phyloP scores from a whole-genome alignment of 1,139 yeast species.

The Yamadazyma triangularis region DNA sequence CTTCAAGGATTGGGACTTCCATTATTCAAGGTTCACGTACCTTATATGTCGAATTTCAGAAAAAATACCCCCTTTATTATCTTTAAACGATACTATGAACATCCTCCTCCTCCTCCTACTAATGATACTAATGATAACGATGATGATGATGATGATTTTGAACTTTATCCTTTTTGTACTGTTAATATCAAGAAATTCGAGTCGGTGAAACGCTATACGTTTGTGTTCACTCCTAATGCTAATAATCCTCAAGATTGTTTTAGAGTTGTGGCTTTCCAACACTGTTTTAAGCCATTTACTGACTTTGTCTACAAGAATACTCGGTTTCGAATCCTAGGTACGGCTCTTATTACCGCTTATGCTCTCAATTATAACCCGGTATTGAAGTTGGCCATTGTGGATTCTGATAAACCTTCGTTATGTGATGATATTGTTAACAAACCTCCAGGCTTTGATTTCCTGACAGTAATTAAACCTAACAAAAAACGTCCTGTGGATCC shows the following conservation, averaged over 20 bases:
- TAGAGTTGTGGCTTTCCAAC: constrained; percentile 30
- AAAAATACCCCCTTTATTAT: constrained; percentile 33
- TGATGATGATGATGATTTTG: constrained; percentile 18
- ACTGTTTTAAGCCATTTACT: constrained; percentile 35
- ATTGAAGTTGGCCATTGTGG: constrained; percentile 32
- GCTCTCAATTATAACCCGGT: constrained; percentile 29
- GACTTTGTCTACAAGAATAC: constrained; percentile 37
- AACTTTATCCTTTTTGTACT: constrained; percentile 31
- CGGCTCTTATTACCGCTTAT: constrained; percentile 28
- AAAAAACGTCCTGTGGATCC: constrained; percentile 3
- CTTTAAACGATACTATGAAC: constrained; percentile 29
- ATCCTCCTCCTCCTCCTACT: constrained; percentile 23
- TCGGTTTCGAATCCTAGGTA: constrained; percentile 37
- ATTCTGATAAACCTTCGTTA: constrained; percentile 30
- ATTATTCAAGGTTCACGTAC: constrained; percentile 30
- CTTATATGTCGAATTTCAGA: constrained; percentile 35
- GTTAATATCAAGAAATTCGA: constrained; percentile 28
- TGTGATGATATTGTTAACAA: constrained; percentile 33
- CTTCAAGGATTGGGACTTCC: constrained; percentile 35
- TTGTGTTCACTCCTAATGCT: constrained; percentile 20
- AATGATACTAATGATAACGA: constrained; percentile 8
- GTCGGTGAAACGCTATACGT: constrained; percentile 24
- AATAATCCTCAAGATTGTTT: constrained; percentile 12
- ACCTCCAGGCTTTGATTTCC: constrained; percentile 23
- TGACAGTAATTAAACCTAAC: constrained; percentile 19